Evolutionary conservation across 2,329 filamentous ascomycete genomes (phyloP).

Genomic region (Thyridium curvatum): DNA sequence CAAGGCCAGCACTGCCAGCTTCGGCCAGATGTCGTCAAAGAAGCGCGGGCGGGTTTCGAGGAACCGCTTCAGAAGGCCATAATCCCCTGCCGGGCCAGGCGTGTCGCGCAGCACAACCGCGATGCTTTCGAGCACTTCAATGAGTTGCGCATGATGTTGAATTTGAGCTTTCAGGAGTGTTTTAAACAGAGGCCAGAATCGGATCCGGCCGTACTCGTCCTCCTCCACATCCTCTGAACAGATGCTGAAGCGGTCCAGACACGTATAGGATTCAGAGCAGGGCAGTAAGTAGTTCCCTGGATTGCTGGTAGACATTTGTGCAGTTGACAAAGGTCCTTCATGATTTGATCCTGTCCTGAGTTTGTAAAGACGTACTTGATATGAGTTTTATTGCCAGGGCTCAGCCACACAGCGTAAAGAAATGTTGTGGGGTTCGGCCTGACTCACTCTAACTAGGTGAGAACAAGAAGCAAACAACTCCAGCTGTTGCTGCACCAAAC

Average conservation of each 20-base stretch:
- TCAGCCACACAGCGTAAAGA: too few relatives aligned
- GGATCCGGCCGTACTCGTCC: not conserved
- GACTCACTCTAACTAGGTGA: too few relatives aligned
- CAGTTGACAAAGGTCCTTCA: too few relatives aligned
- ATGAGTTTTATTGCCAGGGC: too few relatives aligned
- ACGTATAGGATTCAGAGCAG: not conserved
- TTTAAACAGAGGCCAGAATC: not conserved
- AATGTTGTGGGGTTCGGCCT: too few relatives aligned
- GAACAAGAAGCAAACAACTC: too few relatives aligned
- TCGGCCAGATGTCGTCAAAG: constrained; percentile 1
- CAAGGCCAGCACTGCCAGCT: not conserved
- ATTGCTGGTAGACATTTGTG: not conserved
- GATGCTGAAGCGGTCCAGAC: constrained; percentile 1
- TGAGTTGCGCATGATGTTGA: not conserved
- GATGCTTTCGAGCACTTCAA: not conserved
- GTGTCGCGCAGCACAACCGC: not conserved
- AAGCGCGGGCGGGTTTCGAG: not conserved
- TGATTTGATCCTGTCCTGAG: too few relatives aligned
- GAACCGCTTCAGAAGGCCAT: not conserved
- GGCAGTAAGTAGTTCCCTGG: not conserved
- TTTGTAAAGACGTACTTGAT: too few relatives aligned
- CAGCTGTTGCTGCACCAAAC: too few relatives aligned
- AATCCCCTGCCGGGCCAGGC: not conserved
- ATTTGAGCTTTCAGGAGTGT: not conserved
- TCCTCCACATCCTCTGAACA: not conserved